Evolutionary conservation across 805 yeast genomes (phyloP), one percentile per base, ranked within the genome.

Genomic region (Candida suzukii): DNA sequence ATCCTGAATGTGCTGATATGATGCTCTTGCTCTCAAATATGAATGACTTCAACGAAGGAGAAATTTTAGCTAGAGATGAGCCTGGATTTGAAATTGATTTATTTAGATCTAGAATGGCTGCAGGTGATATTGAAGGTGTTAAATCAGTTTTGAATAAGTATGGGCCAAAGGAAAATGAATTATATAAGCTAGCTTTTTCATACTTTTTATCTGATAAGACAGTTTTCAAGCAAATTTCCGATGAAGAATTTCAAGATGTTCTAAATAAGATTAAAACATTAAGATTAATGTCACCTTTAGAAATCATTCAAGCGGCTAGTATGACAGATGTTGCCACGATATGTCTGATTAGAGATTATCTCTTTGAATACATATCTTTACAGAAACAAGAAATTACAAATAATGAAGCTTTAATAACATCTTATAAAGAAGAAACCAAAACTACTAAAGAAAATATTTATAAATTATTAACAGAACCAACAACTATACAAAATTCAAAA

Each of bases 241-340:
- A 73, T 14, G 71, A 72, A 34, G 65, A 72, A 37, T 61, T 77
- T 41, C 60, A 63, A 39, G 54, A 56, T 16, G 63, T 90, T 1
- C 58, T 91, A 17, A 63, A 72, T 22, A 71, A 68, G 42, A 73
- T 86, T 37, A 71, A 75, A 37, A 56, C 65, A 2, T 62, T 67
- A 14, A 73, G 75, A 37, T 56, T 83, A 14, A 68, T 86, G 62
- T 69, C 95, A 0, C 84, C 95, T 0, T 59, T 87, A 17, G 96
- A 90, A 48, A 65, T 93, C 2, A 68, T 91, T n/a, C 80, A 82
- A 46, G 72, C 80, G 2, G 59, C 88, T 34, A 73, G 88, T 32
- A 58, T 71, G 3, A 78, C 79, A 34, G 77, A 76, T 12, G 78
- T 73, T 24, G 76, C 87, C 0, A 77, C 83, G 0, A 71, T 86